phyloP scores from a whole-genome alignment of 2,329 filamentous ascomycete species.

The Cytospora schulzeri region DNA sequence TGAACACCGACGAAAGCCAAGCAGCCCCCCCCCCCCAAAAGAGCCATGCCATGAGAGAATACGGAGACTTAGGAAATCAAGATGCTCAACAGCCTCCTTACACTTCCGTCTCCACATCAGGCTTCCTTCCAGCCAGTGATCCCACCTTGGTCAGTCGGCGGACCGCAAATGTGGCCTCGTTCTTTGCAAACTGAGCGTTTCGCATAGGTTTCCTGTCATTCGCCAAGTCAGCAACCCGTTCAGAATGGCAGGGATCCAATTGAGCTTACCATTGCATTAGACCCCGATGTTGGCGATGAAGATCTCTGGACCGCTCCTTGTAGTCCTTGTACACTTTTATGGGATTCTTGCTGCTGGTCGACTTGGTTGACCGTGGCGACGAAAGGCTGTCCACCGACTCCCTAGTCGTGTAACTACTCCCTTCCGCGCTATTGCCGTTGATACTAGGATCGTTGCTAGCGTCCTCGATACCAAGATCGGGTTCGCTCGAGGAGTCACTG shows the following conservation, averaged over 20 bases:
- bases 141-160: conserved; percentile 76
- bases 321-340: conserved; percentile 63
- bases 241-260: background rate
- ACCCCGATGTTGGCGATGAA: conserved; percentile 85
- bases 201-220: conserved; percentile 67
- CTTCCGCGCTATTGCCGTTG: background rate
- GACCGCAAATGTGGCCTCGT: conserved; percentile 80
- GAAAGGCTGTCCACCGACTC: conserved; percentile 30
- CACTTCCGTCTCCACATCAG: conserved; percentile 82
- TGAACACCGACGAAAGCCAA: background rate
- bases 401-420: conserved; percentile 13
- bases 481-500: conserved; percentile 44
- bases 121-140: conserved; percentile 77
- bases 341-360: conserved; percentile 51
- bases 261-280: conserved; percentile 79
- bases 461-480: conserved; percentile 63
- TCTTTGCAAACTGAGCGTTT: conserved; percentile 82
- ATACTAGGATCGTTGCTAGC: conserved; percentile 40
- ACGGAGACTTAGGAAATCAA: background rate
- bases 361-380: conserved; percentile 4
- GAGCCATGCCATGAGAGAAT: background rate
- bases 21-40: background rate
- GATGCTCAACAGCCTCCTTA: conserved; percentile 32
- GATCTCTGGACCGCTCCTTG: conserved; percentile 67
- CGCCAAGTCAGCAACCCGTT: background rate